A percentile compares a stretch with the other conserved stretches of the same genome.
Evolutionary conservation across 2,329 filamentous ascomycete species (phyloP).

Genomic region (Aspergillus intermedius): DNA sequence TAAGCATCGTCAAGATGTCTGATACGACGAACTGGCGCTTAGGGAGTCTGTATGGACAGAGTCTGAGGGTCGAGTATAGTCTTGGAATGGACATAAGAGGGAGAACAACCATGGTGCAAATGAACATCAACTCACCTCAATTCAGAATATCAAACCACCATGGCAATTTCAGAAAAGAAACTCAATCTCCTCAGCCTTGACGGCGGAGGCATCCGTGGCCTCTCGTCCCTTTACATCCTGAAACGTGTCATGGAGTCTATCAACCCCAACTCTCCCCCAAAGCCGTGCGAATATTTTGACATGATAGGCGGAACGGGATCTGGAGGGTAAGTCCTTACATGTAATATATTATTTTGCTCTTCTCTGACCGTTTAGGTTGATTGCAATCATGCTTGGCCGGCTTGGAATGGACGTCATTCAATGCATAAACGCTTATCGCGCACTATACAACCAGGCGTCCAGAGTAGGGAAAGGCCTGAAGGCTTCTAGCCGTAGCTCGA

Average conservation of each 20-base stretch:
- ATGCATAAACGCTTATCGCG: not conserved
- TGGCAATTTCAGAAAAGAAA: not conserved
- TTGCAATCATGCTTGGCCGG: not conserved
- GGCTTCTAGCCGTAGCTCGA: not conserved
- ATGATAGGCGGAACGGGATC: conserved; percentile 37
- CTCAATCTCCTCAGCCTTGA: conserved; percentile 21
- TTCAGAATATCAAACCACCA: not conserved
- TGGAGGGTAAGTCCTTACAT: conserved; percentile 31
- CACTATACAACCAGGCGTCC: not conserved
- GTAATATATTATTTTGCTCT: too few relatives aligned
- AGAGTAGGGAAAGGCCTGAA: not conserved
- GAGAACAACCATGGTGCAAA: not conserved
- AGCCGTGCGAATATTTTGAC: conserved; percentile 35
- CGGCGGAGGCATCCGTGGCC: conserved; percentile 36
- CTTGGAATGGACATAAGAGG: not conserved
- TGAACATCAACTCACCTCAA: not conserved
- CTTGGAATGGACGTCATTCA: not conserved
- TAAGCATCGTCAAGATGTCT: not conserved
- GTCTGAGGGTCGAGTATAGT: too few relatives aligned
- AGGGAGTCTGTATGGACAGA: not conserved
- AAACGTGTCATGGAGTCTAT: conserved; percentile 29
- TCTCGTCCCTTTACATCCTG: conserved; percentile 34
- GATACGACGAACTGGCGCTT: not conserved
- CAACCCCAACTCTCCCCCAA: conserved; percentile 17
- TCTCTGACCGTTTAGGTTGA: conserved; percentile 30